These are phyloP conservation scores for Pythium aristosporum DNA, from an alignment of 352 stramenopile species.

Conservation along the genomic window DNA sequence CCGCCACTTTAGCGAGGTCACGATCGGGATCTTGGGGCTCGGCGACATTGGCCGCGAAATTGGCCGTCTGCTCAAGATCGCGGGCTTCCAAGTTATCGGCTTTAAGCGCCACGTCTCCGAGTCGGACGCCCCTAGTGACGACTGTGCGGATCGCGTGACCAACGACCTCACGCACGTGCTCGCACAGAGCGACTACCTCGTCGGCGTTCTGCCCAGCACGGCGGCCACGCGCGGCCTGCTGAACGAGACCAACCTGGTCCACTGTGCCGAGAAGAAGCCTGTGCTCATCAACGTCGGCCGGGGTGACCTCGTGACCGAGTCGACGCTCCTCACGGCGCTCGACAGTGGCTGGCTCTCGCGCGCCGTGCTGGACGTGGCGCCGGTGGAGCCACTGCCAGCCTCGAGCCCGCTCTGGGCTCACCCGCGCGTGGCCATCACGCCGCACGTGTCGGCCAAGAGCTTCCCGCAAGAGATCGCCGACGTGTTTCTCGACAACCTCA, in stretches of 20 bases:
- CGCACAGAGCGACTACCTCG: slow-evolving; percentile 64
- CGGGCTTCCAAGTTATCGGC: slow-evolving; percentile 58
- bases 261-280: slow-evolving; percentile 45
- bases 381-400: slow-evolving; percentile 49
- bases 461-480: slow-evolving; percentile 71
- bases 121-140: slow-evolving; percentile 11
- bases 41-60: slow-evolving; percentile 65
- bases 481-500: slow-evolving; percentile 69
- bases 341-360: slow-evolving; percentile 55
- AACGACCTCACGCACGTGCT: slow-evolving; percentile 53
- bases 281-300: slow-evolving; percentile 88
- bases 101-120: slow-evolving; percentile 59
- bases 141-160: slow-evolving; percentile 41
- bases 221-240: slow-evolving; percentile 62
- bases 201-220: slow-evolving; percentile 85
- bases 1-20: slow-evolving; percentile 46
- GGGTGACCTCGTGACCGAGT: slow-evolving; percentile 76
- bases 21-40: slow-evolving; percentile 56
- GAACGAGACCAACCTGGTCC: slow-evolving; percentile 40
- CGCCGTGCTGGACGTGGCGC: slow-evolving; percentile 67
- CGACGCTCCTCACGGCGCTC: slow-evolving; percentile 56
- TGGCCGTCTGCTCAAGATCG: slow-evolving; percentile 43
- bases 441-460: slow-evolving; percentile 79
- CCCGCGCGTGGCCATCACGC: slow-evolving; percentile 65
- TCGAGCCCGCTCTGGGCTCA: slow-evolving; percentile 66